phyloP scores from a whole-genome alignment of 202 grass and related monocot genomes.

The Panicum hallii region DNA sequence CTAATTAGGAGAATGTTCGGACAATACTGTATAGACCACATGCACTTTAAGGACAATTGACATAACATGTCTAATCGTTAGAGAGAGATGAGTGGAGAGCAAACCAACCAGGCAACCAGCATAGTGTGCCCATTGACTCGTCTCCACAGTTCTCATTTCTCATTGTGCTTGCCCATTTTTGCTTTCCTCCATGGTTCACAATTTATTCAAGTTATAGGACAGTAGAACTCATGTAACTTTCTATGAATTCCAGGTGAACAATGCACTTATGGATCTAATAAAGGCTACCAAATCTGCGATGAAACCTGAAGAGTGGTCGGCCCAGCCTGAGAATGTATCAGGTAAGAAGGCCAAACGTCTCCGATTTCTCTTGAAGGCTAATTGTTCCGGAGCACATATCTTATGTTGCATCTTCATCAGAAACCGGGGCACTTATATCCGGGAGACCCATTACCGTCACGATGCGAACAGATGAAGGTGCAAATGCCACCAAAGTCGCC shows the following conservation, averaged over 20 bases:
- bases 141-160: neutral
- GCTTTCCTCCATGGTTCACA: neutral
- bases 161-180: slow-evolving; percentile 1
- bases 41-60: neutral
- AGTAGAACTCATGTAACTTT: slow-evolving; percentile 13
- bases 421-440: slow-evolving; percentile 69
- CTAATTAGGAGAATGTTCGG: neutral
- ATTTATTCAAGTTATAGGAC: neutral
- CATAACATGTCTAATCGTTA: neutral
- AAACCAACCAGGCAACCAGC: slow-evolving; percentile 28
- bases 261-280: slow-evolving; percentile 83
- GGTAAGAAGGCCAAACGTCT: slow-evolving; percentile 45
- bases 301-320: slow-evolving; percentile 77
- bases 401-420: slow-evolving; percentile 53
- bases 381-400: slow-evolving; percentile 45
- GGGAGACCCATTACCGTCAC: slow-evolving; percentile 47
- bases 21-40: neutral
- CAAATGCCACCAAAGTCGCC: slow-evolving; percentile 52
- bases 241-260: slow-evolving; percentile 68
- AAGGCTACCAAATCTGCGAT: slow-evolving; percentile 68
- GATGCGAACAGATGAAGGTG: slow-evolving; percentile 65
- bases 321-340: slow-evolving; percentile 62
- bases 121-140: neutral
- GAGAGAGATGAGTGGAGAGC: slow-evolving; percentile 10
- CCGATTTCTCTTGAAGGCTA: slow-evolving; percentile 30